Evolutionary conservation across 179 eudicot species (phyloP).

Genomic region (Vitellaria paradoxa): DNA sequence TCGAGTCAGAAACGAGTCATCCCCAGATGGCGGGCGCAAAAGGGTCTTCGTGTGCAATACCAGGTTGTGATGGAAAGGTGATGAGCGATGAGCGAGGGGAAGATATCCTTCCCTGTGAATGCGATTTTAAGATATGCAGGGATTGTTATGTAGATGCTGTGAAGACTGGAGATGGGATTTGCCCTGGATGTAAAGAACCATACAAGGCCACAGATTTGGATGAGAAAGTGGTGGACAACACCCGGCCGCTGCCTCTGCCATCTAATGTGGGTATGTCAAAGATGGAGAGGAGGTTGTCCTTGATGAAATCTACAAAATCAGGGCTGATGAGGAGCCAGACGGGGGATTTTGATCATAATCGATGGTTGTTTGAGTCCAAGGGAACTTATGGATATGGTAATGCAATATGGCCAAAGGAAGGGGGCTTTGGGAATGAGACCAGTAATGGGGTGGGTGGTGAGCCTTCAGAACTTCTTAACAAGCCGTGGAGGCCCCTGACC

Average conservation of each 20-base stretch:
- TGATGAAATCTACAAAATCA: conserved; percentile 65
- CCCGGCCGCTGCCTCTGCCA: conserved; percentile 48
- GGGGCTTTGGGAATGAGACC: conserved; percentile 37
- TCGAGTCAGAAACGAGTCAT: conserved; percentile 65
- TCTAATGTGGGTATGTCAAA: conserved; percentile 50
- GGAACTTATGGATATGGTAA: conserved; percentile 87
- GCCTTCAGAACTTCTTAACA: conserved; percentile 46
- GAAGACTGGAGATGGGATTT: conserved; percentile 54
- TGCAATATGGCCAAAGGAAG: conserved; percentile 82
- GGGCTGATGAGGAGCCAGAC: conserved; percentile 67
- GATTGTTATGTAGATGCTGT: conserved; percentile 78
- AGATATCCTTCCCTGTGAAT: conserved; percentile 70
- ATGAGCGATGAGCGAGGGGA: conserved; percentile 64
- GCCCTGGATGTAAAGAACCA: conserved; percentile 82
- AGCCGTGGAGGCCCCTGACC: conserved; percentile 85
- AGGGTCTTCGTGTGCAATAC: conserved; percentile 59
- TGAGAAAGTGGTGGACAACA: conserved; percentile 27
- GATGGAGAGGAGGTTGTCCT: conserved; percentile 77
- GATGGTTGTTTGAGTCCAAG: conserved; percentile 77
- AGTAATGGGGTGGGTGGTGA: conserved; percentile 39
- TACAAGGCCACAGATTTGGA: conserved; percentile 60
- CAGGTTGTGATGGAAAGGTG: conserved; percentile 75
- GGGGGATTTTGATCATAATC: conserved; percentile 70
- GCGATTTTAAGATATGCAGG: conserved; percentile 77
- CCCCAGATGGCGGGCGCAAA: conserved; percentile 88